Evolutionary conservation across 1,284 basidiomycete species (phyloP).

Genomic region (Rhodotorula sp.): DNA sequence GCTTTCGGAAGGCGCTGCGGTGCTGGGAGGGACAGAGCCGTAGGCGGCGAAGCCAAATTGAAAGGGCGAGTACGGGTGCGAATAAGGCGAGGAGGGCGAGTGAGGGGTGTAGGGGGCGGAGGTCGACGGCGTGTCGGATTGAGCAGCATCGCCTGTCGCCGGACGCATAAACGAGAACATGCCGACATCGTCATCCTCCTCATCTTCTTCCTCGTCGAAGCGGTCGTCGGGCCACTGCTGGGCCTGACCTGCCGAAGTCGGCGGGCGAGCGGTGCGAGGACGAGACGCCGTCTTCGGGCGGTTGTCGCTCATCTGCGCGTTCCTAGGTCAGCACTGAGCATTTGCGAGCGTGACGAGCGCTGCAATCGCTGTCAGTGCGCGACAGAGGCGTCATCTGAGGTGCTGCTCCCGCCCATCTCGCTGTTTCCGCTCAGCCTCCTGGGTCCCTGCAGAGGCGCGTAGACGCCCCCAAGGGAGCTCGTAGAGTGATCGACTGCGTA

Average conservation of each 20-base stretch:
- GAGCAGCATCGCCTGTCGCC: slow-evolving; percentile 5
- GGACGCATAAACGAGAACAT: slow-evolving; percentile 46
- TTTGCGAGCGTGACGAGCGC: not conserved
- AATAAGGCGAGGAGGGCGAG: not conserved
- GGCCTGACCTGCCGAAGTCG: not conserved
- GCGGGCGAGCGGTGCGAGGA: not conserved
- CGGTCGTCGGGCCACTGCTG: not conserved
- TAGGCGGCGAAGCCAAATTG: slow-evolving; percentile 16
- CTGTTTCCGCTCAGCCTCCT: too few species aligned
- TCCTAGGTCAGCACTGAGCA: not conserved
- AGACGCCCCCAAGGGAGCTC: too few species aligned
- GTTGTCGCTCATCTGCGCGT: not conserved
- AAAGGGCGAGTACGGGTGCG: slow-evolving; percentile 8
- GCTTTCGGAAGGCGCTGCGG: not conserved
- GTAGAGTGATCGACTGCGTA: too few species aligned
- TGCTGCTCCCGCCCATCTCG: too few species aligned
- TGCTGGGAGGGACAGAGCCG: not conserved
- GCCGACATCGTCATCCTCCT: slow-evolving; percentile 44
- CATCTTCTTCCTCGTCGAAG: slow-evolving; percentile 13
- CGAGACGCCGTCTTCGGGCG: slow-evolving; percentile 7
- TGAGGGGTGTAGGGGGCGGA: slow-evolving; percentile 3
- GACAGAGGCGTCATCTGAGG: too few species aligned
- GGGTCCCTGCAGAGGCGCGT: too few species aligned
- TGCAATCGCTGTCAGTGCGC: too few species aligned
- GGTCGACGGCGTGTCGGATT: not conserved